Percentiles rank a stretch among this genome's conserved stretches.
These are phyloP conservation scores for Chlamydomonas sphaeroides DNA, from an alignment of 139 green algal genomes.

Conservation along the genomic window DNA sequence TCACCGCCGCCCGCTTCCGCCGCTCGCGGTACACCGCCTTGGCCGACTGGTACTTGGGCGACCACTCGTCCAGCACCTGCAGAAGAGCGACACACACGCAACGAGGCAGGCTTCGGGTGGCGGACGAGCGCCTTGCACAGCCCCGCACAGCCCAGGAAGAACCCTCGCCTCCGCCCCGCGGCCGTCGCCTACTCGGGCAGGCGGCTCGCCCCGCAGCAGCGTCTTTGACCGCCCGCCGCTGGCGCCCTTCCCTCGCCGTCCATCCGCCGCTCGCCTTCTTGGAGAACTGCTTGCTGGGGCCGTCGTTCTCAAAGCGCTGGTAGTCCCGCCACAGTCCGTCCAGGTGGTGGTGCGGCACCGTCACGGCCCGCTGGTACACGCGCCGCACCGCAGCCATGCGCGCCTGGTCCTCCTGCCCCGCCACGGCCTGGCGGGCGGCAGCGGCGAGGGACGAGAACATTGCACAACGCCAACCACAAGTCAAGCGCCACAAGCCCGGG, in stretches of 20 bases:
- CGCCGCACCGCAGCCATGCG: slow-evolving; percentile 57
- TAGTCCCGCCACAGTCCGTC: slow-evolving; percentile 91
- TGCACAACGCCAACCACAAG: background rate
- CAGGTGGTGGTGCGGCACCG: slow-evolving; percentile 76
- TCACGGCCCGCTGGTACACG: slow-evolving; percentile 83
- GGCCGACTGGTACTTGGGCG: slow-evolving; percentile 77
- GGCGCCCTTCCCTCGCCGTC: no score
- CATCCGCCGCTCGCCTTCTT: slow-evolving; percentile 57
- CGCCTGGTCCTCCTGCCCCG: slow-evolving; percentile 77
- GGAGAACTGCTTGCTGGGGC: slow-evolving; percentile 64
- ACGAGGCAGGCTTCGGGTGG: no score
- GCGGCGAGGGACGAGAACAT: background rate
- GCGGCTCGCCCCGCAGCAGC: no score
- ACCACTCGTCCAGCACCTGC: slow-evolving; percentile 84
- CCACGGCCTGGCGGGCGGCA: slow-evolving; percentile 42
- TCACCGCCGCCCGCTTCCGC: slow-evolving; percentile 29
- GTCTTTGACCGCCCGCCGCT: no score
- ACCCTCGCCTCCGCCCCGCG: no score
- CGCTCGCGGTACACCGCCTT: slow-evolving; percentile 64
- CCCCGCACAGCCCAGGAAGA: no score
- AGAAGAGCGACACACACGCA: no score
- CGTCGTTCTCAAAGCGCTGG: slow-evolving; percentile 85
- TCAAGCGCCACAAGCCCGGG: no score
- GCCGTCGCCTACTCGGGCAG: no score
- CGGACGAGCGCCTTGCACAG: no score